These are phyloP conservation scores for Globisporangium irregulare DNA, from an alignment of 352 stramenopile genomes.

Conservation along the genomic window DNA sequence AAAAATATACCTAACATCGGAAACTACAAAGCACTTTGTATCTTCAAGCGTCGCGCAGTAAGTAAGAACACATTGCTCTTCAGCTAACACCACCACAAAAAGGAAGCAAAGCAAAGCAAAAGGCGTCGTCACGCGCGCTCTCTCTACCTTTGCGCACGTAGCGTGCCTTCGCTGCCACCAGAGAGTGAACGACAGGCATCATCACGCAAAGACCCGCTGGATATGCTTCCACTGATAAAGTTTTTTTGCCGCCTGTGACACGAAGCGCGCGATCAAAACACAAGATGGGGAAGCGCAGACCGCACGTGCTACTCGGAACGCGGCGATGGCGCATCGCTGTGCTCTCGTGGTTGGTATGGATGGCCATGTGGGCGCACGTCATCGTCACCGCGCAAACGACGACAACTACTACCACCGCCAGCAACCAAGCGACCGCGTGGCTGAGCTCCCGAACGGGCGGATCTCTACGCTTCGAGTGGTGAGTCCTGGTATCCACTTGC, in stretches of 20 bases:
- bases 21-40: too few relatives aligned
- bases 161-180: too few relatives aligned
- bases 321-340: background rate
- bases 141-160: too few relatives aligned
- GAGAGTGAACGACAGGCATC: too few relatives aligned
- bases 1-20: too few relatives aligned
- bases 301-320: too few relatives aligned
- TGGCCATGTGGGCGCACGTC: background rate
- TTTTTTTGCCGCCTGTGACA: background rate
- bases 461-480: slow-evolving; percentile 13
- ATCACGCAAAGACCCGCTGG: background rate
- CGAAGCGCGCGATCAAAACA: background rate
- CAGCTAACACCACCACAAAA: too few relatives aligned
- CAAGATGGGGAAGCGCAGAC: background rate
- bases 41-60: too few relatives aligned
- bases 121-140: too few relatives aligned
- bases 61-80: too few relatives aligned
- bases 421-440: background rate
- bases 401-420: background rate
- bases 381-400: background rate
- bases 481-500: background rate
- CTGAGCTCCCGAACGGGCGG: slow-evolving; percentile 13
- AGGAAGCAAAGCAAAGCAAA: too few relatives aligned
- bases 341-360: background rate
- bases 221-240: background rate